Evolutionary conservation across 2,329 filamentous ascomycete genomes (phyloP), one percentile per base, ranked within the genome.

Genomic region (Chaetothyriales sp.): DNA sequence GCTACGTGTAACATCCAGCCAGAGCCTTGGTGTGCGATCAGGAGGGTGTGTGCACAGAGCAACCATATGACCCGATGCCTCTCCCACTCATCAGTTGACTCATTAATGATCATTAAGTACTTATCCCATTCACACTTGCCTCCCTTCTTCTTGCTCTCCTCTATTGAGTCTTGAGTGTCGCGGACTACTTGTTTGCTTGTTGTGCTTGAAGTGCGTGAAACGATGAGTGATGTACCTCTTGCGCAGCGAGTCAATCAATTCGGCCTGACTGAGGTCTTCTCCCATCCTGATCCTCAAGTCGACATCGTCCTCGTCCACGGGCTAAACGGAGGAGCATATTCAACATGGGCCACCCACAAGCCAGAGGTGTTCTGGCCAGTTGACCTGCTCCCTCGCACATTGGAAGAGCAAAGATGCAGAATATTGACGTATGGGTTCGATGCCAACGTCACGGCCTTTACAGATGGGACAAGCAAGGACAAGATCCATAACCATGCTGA

Each of bases 341-440:
- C 18, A 46, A 84, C 82, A 46, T 87, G 83, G 74, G 70, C 71
- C 1, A 69, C 71, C n/a, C 67, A 69, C 50, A 67, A 68, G 52
- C 75, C 78, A 55, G 74, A 73, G 43, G 71, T 78, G 28, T 86
- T 83, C 66, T 88, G 84, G 84, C 84, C 84, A 0, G 68, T 73
- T 10, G 79, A 86, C 55, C 73, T 88, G 13, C 72, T 88, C 1
- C 83, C 84, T 0, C 63, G 68, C 1, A 74, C 81, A 1, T 69
- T 87, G 15, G 74, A 72, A 50, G 69, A 72, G 8, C 71, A 72
- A 9, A 75, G 75, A 20, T 81, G 81, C 49, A 80, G 85, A 49
- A 70, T 88, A 18, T 67, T 87, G 50, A 81, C 83, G 0, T 87
- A 86, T 62, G 84, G 84, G 20, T 88, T 87, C 64, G 85, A 88